A percentile compares a stretch with the other conserved stretches of the same genome.
Conservation (phyloP, 1,284 basidiomycete species). For the Irpex lacteus region DNA sequence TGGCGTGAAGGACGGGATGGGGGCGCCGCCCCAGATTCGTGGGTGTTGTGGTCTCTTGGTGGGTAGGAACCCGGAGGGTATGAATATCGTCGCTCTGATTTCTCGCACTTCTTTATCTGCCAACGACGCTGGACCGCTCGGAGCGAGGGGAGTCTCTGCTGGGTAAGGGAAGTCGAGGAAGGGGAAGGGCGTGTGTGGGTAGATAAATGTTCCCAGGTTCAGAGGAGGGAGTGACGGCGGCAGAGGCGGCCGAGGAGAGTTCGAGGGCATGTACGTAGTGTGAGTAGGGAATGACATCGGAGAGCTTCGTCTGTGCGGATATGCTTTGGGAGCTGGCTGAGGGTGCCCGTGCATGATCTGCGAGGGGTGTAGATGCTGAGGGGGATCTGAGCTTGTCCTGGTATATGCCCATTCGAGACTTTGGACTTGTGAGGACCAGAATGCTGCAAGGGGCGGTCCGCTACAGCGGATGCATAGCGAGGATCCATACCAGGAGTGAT, state of each 20-base stretch:
- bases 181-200: conserved; percentile 41
- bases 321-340: conserved; percentile 21
- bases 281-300: conserved; percentile 11
- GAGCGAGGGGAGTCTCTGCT: conserved; percentile 14
- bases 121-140: conserved; percentile 18
- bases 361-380: conserved; percentile 16
- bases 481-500: conserved; percentile 15
- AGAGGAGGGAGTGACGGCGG: conserved; percentile 33
- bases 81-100: conserved; percentile 58
- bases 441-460: conserved; percentile 16
- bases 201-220: conserved; percentile 56
- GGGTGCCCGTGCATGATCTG: conserved; percentile 13
- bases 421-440: conserved; percentile 18
- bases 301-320: background rate
- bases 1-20: conserved; percentile 37
- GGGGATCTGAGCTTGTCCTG: conserved; percentile 7
- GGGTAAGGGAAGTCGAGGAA: conserved; percentile 34
- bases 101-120: conserved; percentile 35
- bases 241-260: conserved; percentile 18
- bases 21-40: conserved; percentile 68
- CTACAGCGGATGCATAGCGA: conserved; percentile 12
- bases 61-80: conserved; percentile 60
- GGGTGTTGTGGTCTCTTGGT: conserved; percentile 44
- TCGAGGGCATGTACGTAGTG: conserved; percentile 9
- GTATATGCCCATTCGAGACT: conserved; percentile 10